Evolutionary conservation across 2,329 filamentous ascomycete genomes (phyloP).

Genomic region (Aspergillus chevalieri): DNA sequence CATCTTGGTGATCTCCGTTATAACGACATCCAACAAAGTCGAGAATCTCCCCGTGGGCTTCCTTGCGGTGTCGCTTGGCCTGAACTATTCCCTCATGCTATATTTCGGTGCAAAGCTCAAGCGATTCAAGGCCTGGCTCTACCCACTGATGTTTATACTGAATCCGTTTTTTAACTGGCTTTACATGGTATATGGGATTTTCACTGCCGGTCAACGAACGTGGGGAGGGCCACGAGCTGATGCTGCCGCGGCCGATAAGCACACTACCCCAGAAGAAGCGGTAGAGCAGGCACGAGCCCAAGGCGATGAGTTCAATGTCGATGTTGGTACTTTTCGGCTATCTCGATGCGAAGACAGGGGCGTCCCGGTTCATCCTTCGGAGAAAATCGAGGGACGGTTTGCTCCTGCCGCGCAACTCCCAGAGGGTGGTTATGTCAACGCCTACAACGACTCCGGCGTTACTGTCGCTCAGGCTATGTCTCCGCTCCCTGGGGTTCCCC

Average conservation of each 20-base stretch:
- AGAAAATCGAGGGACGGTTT: constrained; percentile 72
- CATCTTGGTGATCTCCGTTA: constrained; percentile 80
- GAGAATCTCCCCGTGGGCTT: constrained; percentile 82
- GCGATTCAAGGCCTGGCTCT: constrained; percentile 89
- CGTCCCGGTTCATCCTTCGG: constrained; percentile 65
- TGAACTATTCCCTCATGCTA: constrained; percentile 94
- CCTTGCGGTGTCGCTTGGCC: constrained; percentile 81
- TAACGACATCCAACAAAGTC: constrained; percentile 75
- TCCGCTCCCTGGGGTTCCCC: constrained; percentile 42
- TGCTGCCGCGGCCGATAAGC: constrained; percentile 69
- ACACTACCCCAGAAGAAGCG: constrained; percentile 74
- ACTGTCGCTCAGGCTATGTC: constrained; percentile 47
- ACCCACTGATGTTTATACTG: constrained; percentile 88
- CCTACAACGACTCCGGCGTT: constrained; percentile 63
- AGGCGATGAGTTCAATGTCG: constrained; percentile 84
- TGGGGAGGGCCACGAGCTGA: constrained; percentile 94
- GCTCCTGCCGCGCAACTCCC: constrained; percentile 62
- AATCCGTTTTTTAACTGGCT: constrained; percentile 98
- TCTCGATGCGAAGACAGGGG: constrained; percentile 36
- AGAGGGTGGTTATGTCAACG: constrained; percentile 58
- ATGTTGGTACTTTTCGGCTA: constrained; percentile 72
- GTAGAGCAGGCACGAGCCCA: constrained; percentile 70
- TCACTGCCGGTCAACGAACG: constrained; percentile 86
- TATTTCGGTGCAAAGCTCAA: constrained; percentile 86
- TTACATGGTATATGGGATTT: constrained; percentile 96